Conservation (phyloP, 1,284 basidiomycete genomes). For the Puccinia polysora region DNA sequence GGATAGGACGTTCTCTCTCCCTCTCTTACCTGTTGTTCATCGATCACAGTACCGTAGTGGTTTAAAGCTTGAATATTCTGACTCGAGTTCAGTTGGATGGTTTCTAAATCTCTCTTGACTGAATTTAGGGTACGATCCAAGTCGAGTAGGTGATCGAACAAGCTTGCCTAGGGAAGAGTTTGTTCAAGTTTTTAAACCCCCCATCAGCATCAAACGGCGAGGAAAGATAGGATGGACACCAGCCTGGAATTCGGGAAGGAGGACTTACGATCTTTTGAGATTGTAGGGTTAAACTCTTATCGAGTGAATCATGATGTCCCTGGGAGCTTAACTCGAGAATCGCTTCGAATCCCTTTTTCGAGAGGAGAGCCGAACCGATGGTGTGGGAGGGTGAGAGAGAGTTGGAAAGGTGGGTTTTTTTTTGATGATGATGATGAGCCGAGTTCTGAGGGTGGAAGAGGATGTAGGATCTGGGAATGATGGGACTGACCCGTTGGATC, state of each 20-base stretch:
- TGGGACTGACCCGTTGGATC: slow-evolving; percentile 2
- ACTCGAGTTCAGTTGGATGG: neutral
- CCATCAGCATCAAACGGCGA: neutral
- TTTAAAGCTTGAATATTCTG: neutral
- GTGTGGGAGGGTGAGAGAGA: too few relatives aligned
- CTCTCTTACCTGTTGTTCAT: slow-evolving; percentile 18
- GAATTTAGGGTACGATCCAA: neutral
- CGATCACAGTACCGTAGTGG: neutral
- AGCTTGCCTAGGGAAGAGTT: neutral
- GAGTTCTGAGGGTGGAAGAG: neutral
- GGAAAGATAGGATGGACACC: too few relatives aligned
- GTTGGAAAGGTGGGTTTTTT: too few relatives aligned
- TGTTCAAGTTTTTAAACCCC: neutral
- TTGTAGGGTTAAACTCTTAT: slow-evolving; percentile 1
- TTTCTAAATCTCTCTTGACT: slow-evolving; percentile 10
- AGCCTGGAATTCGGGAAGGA: too few relatives aligned
- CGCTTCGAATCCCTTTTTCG: slow-evolving; percentile 4
- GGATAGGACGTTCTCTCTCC: too few relatives aligned
- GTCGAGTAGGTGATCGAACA: slow-evolving; percentile 7
- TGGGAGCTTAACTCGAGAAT: slow-evolving; percentile 7
- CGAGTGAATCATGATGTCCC: slow-evolving; percentile 3
- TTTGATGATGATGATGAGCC: too few relatives aligned
- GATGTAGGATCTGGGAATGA: too few relatives aligned
- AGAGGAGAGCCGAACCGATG: too few relatives aligned
- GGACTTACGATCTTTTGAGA: slow-evolving; percentile 8